phyloP scores from a whole-genome alignment of 345 rosid species.

The Garcia nutans region DNA sequence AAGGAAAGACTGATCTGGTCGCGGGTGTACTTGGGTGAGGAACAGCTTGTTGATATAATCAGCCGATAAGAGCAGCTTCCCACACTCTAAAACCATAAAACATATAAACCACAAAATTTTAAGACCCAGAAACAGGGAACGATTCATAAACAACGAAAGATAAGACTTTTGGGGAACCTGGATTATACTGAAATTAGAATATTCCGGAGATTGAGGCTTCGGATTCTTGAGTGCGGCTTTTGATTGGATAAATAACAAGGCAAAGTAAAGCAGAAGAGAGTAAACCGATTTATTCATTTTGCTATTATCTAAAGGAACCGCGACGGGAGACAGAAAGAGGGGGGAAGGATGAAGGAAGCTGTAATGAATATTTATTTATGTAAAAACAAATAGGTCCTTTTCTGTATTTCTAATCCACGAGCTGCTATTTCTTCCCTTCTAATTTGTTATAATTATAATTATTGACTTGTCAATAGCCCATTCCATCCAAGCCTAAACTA shows the following conservation, averaged over 20 bases:
- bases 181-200: conserved; percentile 61
- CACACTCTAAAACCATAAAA: conserved; percentile 6
- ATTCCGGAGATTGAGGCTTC: conserved; percentile 44
- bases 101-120: not conserved
- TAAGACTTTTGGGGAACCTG: conserved; percentile 34
- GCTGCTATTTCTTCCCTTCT: too few relatives aligned
- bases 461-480: too few relatives aligned
- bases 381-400: too few relatives aligned
- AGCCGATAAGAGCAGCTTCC: conserved; percentile 46
- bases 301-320: not conserved
- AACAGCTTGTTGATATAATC: conserved; percentile 51
- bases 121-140: not conserved
- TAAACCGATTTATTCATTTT: conserved; percentile 24
- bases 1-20: conserved; percentile 75
- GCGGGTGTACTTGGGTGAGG: conserved; percentile 51
- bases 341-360: not conserved
- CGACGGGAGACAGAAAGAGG: not conserved
- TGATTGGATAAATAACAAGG: conserved; percentile 17
- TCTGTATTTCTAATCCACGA: too few relatives aligned
- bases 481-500: too few relatives aligned
- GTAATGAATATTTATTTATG: not conserved
- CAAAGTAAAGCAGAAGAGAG: conserved; percentile 24
- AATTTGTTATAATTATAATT: too few relatives aligned
- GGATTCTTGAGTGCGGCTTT: conserved; percentile 28
- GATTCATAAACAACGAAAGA: not conserved